phyloP scores from a whole-genome alignment of 805 yeast species.

The Candida qinlingensis region DNA sequence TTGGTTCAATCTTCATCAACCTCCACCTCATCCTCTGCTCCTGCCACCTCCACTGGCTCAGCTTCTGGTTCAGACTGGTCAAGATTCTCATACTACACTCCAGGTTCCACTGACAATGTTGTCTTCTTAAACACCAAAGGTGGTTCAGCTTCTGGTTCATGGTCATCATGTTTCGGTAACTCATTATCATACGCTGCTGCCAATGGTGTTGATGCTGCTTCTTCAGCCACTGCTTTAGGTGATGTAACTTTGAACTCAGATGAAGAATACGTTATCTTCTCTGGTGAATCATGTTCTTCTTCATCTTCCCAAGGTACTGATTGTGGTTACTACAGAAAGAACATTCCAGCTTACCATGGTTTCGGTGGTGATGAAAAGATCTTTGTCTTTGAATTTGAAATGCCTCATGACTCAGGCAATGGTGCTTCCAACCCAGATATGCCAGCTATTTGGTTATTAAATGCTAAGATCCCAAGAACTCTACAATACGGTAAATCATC shows the following conservation, averaged over 20 bases:
- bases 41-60: constrained; percentile 34
- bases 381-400: constrained; percentile 87
- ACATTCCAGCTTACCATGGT: constrained; percentile 92
- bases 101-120: constrained; percentile 66
- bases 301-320: constrained; percentile 25
- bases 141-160: constrained; percentile 81
- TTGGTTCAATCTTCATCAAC: constrained; percentile 29
- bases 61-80: constrained; percentile 53
- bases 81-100: constrained; percentile 68
- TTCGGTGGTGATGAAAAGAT: constrained; percentile 81
- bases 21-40: constrained; percentile 25
- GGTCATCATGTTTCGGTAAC: constrained; percentile 85
- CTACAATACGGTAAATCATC: constrained; percentile 78
- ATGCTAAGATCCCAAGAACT: constrained; percentile 95
- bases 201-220: constrained; percentile 72
- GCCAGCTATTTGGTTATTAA: constrained; percentile 97
- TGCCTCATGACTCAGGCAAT: constrained; percentile 66
- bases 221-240: constrained; percentile 59
- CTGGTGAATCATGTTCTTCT: constrained; percentile 56
- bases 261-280: constrained; percentile 77
- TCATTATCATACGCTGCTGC: constrained; percentile 80
- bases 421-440: constrained; percentile 71
- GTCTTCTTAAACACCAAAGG: constrained; percentile 87
- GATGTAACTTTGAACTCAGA: constrained; percentile 69
- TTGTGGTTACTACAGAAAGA: constrained; percentile 85